These are phyloP conservation scores for Biscogniauxia mediterranea DNA, from an alignment of 2,329 filamentous ascomycete species.

Conservation along the genomic window DNA sequence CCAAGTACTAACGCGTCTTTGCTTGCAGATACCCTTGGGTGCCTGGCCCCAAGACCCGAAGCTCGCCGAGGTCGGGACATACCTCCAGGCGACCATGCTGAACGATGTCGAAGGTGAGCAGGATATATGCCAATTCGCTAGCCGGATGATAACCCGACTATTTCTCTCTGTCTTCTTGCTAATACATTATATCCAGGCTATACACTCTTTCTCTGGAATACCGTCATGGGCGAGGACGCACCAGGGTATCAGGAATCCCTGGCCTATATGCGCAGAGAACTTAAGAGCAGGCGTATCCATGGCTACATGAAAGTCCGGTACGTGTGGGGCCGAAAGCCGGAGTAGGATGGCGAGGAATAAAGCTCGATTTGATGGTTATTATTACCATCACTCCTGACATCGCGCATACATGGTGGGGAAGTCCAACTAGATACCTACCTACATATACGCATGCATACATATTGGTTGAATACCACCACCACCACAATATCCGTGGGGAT, in stretches of 20 bases:
- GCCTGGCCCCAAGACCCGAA: constrained; percentile 6
- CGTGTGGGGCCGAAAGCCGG: constrained; percentile 17
- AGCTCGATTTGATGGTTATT: no score
- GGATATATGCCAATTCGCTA: neutral
- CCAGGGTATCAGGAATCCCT: constrained; percentile 6
- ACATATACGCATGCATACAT: no score
- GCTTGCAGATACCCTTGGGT: constrained; percentile 3
- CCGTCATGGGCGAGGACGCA: constrained; percentile 6
- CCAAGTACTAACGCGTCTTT: neutral
- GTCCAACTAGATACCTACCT: no score
- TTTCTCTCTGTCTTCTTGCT: neutral
- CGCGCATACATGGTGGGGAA: no score
- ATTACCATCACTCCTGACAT: no score
- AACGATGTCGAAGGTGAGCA: constrained; percentile 8
- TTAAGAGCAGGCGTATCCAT: constrained; percentile 3
- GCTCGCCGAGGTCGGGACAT: constrained; percentile 6
- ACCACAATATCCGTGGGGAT: no score
- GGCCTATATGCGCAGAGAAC: constrained; percentile 1
- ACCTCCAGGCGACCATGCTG: constrained; percentile 1
- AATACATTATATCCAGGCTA: constrained; percentile 6
- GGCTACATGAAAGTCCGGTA: constrained; percentile 8
- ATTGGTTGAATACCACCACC: no score
- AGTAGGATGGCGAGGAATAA: neutral
- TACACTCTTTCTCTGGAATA: constrained; percentile 9
- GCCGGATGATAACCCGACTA: neutral